Evolutionary conservation across 1,139 yeast genomes (phyloP), one percentile per base, ranked within the genome.

Genomic region (Candida neerlandica): DNA sequence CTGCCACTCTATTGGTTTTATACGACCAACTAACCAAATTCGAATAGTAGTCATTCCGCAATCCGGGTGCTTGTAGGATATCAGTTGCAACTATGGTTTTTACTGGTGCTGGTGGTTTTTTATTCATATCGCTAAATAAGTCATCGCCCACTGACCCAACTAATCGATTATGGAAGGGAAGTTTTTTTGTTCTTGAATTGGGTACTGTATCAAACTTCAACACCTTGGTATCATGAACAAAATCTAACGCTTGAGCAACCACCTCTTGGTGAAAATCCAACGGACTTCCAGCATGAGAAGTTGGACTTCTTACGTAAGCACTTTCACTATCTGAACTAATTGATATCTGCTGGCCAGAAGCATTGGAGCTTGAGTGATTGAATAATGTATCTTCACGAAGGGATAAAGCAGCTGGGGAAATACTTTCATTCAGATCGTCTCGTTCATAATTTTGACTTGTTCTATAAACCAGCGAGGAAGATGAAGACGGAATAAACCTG

Each of bases 1-100:
- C 92, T 0, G 86, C 87, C 0, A 90, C 71, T 30, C 73, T 73
- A 26, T 77, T 77, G 1, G 81, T 67, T 23, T 61, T 61, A 2
- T 65, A 63, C 0, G 92, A 84, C 96, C 96, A 90, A 10, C 92
- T 80, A 0, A 90, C 80, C 45, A 88, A 70, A 59, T 89, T 88
- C 1, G 90, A 79, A 65, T 91, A 91, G 63, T 85, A 91, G 63
- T 91, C 97, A 61, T 89, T 86, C 51, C 87, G 72, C 46, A 91
- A 67, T 0, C 84, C 84, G 0, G 92, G 94, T 0, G 96, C 96
- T 60, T 86, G 90, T 19, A 89, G 44, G 18, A 56, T 55, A 45
- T 53, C 58, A 10, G 51, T 52, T 3, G 60, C 61, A 45, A 53
- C 45, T 12, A 53, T 48, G 11, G 46, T 44, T 9, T 39, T 46